phyloP scores from a whole-genome alignment of 2,329 filamentous ascomycete species.

The Ophiocordyceps australis region DNA sequence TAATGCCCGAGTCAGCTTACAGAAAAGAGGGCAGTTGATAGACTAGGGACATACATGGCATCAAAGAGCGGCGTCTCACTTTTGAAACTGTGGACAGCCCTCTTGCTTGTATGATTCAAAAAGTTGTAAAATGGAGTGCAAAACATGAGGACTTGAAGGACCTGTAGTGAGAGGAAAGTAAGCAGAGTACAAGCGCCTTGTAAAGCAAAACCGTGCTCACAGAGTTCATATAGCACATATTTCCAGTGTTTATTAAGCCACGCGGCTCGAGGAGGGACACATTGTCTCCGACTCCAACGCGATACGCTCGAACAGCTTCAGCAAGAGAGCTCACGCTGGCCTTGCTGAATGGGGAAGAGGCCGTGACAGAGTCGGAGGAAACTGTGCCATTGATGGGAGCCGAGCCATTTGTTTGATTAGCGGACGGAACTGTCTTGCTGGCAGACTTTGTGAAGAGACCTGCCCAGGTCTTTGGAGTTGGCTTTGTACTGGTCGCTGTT shows the following conservation, averaged over 20 bases:
- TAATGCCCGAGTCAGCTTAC: no score
- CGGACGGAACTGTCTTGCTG: conserved; percentile 4
- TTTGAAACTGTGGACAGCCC: conserved; percentile 80
- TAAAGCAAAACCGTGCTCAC: conserved; percentile 45
- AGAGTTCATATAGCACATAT: conserved; percentile 99
- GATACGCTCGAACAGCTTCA: conserved; percentile 61
- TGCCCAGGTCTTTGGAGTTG: conserved; percentile 21
- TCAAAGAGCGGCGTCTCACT: conserved; percentile 87
- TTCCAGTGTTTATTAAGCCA: conserved; percentile 89
- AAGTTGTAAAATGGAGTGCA: conserved; percentile 92
- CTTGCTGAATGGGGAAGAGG: conserved; percentile 14
- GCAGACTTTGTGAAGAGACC: conserved; percentile 18
- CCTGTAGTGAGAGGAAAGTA: conserved; percentile 32
- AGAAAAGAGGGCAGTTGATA: no score
- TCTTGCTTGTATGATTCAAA: conserved; percentile 68
- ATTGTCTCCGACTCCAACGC: conserved; percentile 44
- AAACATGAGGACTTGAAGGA: conserved; percentile 88
- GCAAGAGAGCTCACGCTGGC: conserved; percentile 42
- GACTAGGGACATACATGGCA: conserved; percentile 46
- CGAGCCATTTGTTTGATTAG: conserved; percentile 11
- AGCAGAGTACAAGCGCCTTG: not conserved
- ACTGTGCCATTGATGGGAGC: conserved; percentile 8
- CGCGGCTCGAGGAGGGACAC: conserved; percentile 78
- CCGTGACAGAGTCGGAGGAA: conserved; percentile 3
- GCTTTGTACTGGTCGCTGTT: no score